These are phyloP conservation scores for Neurospora sp. DNA, from an alignment of 495 filamentous ascomycete species.

Conservation along the genomic window DNA sequence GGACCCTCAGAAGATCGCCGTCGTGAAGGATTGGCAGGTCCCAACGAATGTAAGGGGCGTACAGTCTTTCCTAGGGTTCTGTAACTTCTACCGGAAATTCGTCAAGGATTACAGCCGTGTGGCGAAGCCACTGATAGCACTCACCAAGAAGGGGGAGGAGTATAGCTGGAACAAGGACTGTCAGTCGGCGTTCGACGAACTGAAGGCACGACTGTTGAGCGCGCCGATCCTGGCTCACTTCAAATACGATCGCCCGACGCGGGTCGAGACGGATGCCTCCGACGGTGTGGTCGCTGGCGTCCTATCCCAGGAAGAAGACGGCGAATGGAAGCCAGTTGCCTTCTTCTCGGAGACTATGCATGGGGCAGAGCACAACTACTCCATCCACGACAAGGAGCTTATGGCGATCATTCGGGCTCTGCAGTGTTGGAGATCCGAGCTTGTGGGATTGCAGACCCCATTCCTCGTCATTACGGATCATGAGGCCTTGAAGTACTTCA, in stretches of 20 bases:
- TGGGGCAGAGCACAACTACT: not conserved
- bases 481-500: not conserved
- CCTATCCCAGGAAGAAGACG: not conserved
- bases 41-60: not conserved
- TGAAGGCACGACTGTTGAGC: not conserved
- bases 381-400: not conserved
- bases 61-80: not conserved
- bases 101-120: not conserved
- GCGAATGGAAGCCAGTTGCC: not conserved
- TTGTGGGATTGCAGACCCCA: not conserved
- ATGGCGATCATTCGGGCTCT: not conserved
- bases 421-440: not conserved
- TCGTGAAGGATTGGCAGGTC: not conserved
- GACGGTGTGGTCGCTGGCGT: not conserved
- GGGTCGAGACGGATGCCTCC: not conserved
- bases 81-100: slow-evolving; percentile 3
- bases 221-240: not conserved
- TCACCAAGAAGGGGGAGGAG: not conserved
- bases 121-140: not conserved
- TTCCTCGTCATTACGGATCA: not conserved
- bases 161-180: not conserved
- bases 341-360: not conserved
- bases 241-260: not conserved
- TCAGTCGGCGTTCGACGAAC: not conserved
- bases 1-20: not conserved